These are phyloP conservation scores for Cladophialophora bantiana DNA, from an alignment of 2,329 filamentous ascomycete genomes.

Conservation along the genomic window DNA sequence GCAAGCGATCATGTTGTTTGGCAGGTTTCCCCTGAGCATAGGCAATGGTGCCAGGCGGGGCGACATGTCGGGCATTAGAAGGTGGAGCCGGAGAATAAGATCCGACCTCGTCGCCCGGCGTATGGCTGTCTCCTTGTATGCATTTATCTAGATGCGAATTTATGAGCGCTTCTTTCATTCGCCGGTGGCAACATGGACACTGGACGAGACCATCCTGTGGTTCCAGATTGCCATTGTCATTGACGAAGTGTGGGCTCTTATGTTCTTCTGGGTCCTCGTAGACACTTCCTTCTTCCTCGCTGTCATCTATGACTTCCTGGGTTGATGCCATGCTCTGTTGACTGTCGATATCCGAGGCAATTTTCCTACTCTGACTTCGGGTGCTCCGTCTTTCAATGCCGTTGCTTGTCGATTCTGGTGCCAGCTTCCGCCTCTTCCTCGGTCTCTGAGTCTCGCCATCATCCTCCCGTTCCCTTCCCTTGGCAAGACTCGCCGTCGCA, in stretches of 20 bases:
- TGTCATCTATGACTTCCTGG: slow-evolving; percentile 50
- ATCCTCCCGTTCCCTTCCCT: slow-evolving; percentile 36
- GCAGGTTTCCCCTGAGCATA: slow-evolving; percentile 33
- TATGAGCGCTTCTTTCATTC: slow-evolving; percentile 81
- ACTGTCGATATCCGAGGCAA: slow-evolving; percentile 47
- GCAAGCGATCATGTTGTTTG: slow-evolving; percentile 65
- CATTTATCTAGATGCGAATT: slow-evolving; percentile 81
- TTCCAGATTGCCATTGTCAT: slow-evolving; percentile 18
- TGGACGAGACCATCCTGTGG: slow-evolving; percentile 76
- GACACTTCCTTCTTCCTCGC: slow-evolving; percentile 48
- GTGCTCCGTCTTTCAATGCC: slow-evolving; percentile 58
- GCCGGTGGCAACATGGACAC: slow-evolving; percentile 80
- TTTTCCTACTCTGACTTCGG: slow-evolving; percentile 56
- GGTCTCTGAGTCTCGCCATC: slow-evolving; percentile 44
- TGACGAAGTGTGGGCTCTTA: slow-evolving; percentile 33
- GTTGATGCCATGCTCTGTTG: slow-evolving; percentile 33
- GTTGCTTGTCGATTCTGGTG: slow-evolving; percentile 17
- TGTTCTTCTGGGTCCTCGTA: slow-evolving; percentile 31
- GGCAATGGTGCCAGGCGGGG: slow-evolving; percentile 34
- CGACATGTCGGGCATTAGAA: slow-evolving; percentile 15
- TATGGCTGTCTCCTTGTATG: slow-evolving; percentile 46
- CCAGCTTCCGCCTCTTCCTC: slow-evolving; percentile 42
- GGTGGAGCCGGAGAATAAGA: slow-evolving; percentile 26
- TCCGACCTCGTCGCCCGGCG: slow-evolving; percentile 21
- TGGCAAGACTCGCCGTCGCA: slow-evolving; percentile 63